Evolutionary conservation across 345 rosid genomes (phyloP).

Genomic region (Murraya paniculata): DNA sequence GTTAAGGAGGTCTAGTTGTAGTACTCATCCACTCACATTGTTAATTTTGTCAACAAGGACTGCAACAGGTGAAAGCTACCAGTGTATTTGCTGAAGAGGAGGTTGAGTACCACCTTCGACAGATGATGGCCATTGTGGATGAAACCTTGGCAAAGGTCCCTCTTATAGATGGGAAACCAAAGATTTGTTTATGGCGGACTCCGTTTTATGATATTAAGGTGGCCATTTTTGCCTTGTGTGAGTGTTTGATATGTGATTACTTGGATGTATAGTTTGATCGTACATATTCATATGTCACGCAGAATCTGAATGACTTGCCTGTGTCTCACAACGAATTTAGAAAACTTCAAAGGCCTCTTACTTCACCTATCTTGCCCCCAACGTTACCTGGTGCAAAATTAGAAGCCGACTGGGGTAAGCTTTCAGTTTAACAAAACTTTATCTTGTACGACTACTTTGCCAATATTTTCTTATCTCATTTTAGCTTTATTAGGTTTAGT

Average conservation of each 20-base stretch:
- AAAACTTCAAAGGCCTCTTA: slow-evolving; percentile 40
- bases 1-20: slow-evolving; percentile 4
- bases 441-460: background rate
- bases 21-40: background rate
- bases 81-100: slow-evolving; percentile 67
- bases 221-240: background rate
- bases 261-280: slow-evolving; percentile 7
- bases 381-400: slow-evolving; percentile 31
- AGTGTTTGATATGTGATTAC: background rate
- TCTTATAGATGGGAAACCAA: slow-evolving; percentile 26
- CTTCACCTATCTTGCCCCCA: slow-evolving; percentile 40
- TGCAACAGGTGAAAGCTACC: slow-evolving; percentile 62
- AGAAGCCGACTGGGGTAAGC: slow-evolving; percentile 76
- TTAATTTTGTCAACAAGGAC: slow-evolving; percentile 10
- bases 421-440: background rate
- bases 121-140: slow-evolving; percentile 38
- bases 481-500: background rate
- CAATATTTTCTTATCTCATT: slow-evolving; percentile 1
- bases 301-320: slow-evolving; percentile 60
- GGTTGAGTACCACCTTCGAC: slow-evolving; percentile 58
- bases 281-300: slow-evolving; percentile 7
- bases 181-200: slow-evolving; percentile 53
- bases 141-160: slow-evolving; percentile 27
- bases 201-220: slow-evolving; percentile 75
- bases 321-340: slow-evolving; percentile 55